phyloP scores from a whole-genome alignment of 495 filamentous ascomycete species.

The Parachaetomium inaequale region DNA sequence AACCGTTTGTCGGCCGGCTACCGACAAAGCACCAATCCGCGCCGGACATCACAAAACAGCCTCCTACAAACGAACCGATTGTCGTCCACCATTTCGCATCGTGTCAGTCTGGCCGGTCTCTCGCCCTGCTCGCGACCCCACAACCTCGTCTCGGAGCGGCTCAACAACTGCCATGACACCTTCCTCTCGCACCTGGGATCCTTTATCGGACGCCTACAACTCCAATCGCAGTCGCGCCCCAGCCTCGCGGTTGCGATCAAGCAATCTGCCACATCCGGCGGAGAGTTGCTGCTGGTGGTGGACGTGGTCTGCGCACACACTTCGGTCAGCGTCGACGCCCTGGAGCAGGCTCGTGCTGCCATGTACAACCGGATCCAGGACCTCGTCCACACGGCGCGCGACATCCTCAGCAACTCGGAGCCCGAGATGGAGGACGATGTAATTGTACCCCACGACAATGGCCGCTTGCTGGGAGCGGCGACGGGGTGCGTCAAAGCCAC shows the following conservation, averaged over 20 bases:
- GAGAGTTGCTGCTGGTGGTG: constrained; percentile 70
- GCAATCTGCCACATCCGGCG: constrained; percentile 78
- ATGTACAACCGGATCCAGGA: constrained; percentile 80
- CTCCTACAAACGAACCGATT: constrained; percentile 33
- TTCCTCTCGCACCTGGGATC: constrained; percentile 86
- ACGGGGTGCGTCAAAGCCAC: constrained; percentile 86
- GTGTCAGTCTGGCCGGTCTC: constrained; percentile 48
- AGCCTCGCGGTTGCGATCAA: constrained; percentile 67
- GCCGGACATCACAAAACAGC: constrained; percentile 39
- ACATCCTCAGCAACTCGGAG: constrained; percentile 63
- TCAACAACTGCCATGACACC: constrained; percentile 73
- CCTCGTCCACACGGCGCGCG: constrained; percentile 72
- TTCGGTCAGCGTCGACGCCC: constrained; percentile 54
- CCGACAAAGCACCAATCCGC: constrained; percentile 35
- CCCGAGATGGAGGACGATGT: constrained; percentile 64
- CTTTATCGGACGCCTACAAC: constrained; percentile 84
- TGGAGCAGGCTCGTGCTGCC: constrained; percentile 66
- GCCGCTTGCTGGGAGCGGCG: constrained; percentile 71
- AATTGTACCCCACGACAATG: constrained; percentile 76
- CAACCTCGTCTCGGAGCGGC: constrained; percentile 56
- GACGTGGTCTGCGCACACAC: constrained; percentile 80
- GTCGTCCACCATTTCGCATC: constrained; percentile 53
- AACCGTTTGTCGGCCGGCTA: constrained; percentile 45
- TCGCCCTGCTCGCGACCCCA: constrained; percentile 42
- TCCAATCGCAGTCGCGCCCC: constrained; percentile 81